Base-by-base conservation (phyloP, 2,329 filamentous ascomycete species). In the Rhinocladiella mackenziei region DNA sequence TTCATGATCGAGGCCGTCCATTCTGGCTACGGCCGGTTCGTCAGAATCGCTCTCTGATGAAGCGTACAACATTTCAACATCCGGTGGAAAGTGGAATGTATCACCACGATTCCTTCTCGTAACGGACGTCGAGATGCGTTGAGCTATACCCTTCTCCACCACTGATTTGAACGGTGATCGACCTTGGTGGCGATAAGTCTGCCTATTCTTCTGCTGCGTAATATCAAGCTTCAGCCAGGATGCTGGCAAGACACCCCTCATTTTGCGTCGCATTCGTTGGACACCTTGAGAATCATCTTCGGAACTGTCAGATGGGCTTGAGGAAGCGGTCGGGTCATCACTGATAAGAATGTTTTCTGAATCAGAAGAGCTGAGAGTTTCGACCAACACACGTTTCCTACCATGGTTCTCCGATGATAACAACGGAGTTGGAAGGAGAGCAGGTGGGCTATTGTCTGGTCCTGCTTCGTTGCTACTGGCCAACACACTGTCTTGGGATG, bases 181-280 rank as follows among this genome's bases (percentile, higher is more conserved):
- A 18, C 22, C 22, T 10, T 22, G 39, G 6, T 43, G 30, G 11
- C 37, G 31, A n/a, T 52, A 6, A 17, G 11, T 28, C 15, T 28
- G 47, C 4, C 28, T 36, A 5, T 30, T 23, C 32, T 45, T 39
- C 40, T 50, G 36, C 31, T 54, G 19, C 41, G 38, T 43, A 41
- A 52, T 22, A 42, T 55, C 48, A 14, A 56, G 38, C 48, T 50
- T 48, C 34, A 56, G 44, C 60, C 54, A 73, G 17, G 71, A 74
- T 4, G 71, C 71, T 13, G 71, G 71, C 17, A 74, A 60, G 17
- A 74, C 71, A 18, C 71, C 71, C 46, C 67, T 67, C 9, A 71
- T 72, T 38, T 55, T 65, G 19, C 67, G 66, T 35, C 66, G 62
- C 9, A 66, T 51, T 18, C 48, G 54, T 48, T 60, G 58, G 8